Evolutionary conservation across 176 grass and related monocot species (phyloP).

Genomic region (Chloris gayana): DNA sequence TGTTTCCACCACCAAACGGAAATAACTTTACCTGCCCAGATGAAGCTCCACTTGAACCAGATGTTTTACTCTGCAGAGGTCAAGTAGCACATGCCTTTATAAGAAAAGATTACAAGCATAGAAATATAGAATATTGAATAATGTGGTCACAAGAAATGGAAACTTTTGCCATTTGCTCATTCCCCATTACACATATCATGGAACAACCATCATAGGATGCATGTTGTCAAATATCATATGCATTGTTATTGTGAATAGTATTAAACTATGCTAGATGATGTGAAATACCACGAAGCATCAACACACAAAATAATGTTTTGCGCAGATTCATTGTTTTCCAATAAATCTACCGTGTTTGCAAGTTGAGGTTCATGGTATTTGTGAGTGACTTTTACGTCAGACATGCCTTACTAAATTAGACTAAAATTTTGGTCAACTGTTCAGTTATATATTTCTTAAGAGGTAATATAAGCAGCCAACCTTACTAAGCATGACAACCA

Average conservation of each 20-base stretch:
- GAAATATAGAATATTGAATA: background rate
- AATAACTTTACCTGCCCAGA: constrained; percentile 68
- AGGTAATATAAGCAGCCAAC: constrained; percentile 35
- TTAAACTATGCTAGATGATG: constrained; percentile 13
- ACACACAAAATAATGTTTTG: background rate
- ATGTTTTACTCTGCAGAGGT: constrained; percentile 70
- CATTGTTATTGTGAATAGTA: background rate
- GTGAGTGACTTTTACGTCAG: background rate
- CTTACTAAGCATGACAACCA: constrained; percentile 97
- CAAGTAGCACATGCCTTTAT: background rate
- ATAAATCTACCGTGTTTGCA: background rate
- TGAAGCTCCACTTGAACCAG: constrained; percentile 69
- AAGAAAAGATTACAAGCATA: constrained; percentile 6
- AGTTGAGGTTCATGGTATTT: background rate
- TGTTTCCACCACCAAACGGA: background rate
- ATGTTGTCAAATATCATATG: constrained; percentile 5
- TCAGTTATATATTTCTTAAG: background rate
- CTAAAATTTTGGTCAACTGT: background rate
- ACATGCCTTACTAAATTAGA: background rate
- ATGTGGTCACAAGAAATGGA: background rate
- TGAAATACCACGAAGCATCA: constrained; percentile 7
- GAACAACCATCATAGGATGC: constrained; percentile 2
- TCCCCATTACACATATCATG: background rate
- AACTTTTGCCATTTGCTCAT: background rate
- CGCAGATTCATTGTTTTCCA: background rate